Base-by-base conservation (phyloP, 108 stramenopile species). In the Aurantiochytrium sp. region DNA sequence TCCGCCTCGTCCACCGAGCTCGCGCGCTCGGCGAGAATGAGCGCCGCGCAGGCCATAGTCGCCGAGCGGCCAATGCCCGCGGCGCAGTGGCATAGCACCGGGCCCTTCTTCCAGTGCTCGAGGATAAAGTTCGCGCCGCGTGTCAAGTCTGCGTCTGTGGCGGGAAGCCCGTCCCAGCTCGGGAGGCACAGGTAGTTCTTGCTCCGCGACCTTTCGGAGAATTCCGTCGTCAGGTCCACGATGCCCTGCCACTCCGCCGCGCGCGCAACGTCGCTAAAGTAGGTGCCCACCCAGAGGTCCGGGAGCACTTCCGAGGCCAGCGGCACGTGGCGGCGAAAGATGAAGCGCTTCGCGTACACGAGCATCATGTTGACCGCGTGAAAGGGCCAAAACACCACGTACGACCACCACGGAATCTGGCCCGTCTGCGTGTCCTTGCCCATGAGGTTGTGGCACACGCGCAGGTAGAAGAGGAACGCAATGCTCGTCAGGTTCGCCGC, bases 221-320 rank as follows among this genome's bases (percentile, higher is more conserved):
- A 81, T 48, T 81, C 73, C n/a, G 73, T 81, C 6, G 73, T 81
- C 8, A 81, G 73, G 45, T 81, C 73, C n/a, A 81, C 73, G 24
- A 81, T 48, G 6, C 42, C 73, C 12, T 41, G 42, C 73, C 73
- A 81, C 73, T 81, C 73, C 45, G 32, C 73, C 6, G 39, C 73
- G 10, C 30, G n/a, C 73, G 45, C 39, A 6, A 48, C 42, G 73
- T 81, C 73, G 45, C 73, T 81, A 48, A 81, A 81, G 24, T 48
- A 48, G 8, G 42, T 48, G 42, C 73, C 73, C 10, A 81, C 45
- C 42, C 45, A 81, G 10, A 81, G 39, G 30, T 48, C 45, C 10
- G 39, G 73, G 32, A 81, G 42, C 10, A 81, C 73, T 24, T 41
- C 42, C 2, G 73, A 81, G 12, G 73, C 73, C 36, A 81, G 27